Evolutionary conservation across 768 basidiomycete genomes (phyloP).

Genomic region (Suillus discolor): DNA sequence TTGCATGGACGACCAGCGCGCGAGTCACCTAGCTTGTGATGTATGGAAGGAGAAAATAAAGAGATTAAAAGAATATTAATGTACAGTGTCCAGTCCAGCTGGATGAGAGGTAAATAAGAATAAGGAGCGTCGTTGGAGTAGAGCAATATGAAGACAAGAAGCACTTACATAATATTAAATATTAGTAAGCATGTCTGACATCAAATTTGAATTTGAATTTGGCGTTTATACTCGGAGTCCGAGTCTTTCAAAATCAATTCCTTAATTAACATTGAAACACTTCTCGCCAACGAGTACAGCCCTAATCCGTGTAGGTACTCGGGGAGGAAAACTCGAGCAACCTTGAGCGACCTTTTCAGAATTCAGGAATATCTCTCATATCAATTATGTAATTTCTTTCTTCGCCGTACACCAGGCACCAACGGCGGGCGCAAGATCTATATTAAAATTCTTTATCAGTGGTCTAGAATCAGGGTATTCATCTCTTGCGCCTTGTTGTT

Average conservation of each 20-base stretch:
- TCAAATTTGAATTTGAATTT: neutral
- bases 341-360: neutral
- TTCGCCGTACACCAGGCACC: too few species aligned
- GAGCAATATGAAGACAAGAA: too few species aligned
- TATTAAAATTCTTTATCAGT: too few species aligned
- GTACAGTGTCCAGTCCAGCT: slow-evolving; percentile 25
- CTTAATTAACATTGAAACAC: neutral
- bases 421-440: too few species aligned
- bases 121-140: slow-evolving; percentile 7
- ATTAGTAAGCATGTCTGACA: neutral
- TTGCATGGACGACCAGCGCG: slow-evolving; percentile 6
- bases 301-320: neutral
- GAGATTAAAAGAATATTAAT: slow-evolving; percentile 1
- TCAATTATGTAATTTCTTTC: neutral
- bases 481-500: neutral
- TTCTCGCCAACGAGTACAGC: too few species aligned
- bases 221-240: too few species aligned
- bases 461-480: neutral
- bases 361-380: neutral
- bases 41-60: neutral
- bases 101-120: slow-evolving; percentile 13
- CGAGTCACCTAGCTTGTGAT: neutral
- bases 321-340: neutral
- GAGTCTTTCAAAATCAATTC: neutral
- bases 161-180: neutral